Evolutionary conservation across 495 filamentous ascomycete species (phyloP).

Genomic region (Symbiotaphrina buchneri): DNA sequence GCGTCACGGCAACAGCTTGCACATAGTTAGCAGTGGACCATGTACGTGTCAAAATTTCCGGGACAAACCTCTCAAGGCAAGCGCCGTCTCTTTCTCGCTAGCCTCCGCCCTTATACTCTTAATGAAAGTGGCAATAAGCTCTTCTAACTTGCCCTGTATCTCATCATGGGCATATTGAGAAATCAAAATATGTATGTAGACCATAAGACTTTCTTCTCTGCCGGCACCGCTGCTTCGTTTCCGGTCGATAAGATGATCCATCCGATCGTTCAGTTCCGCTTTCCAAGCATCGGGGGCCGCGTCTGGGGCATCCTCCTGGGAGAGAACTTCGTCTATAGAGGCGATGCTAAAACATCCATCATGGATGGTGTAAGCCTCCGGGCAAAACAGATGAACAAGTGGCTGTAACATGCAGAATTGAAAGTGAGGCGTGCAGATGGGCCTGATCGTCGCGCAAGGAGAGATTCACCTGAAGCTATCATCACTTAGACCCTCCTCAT

Average conservation of each 20-base stretch:
- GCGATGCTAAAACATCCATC: conserved; percentile 12
- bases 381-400: too few species aligned
- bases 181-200: conserved; percentile 50
- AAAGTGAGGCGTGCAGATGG: too few species aligned
- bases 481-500: conserved; percentile 53
- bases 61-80: conserved; percentile 33
- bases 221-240: conserved; percentile 68
- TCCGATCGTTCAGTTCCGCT: conserved; percentile 41
- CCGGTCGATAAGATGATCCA: conserved; percentile 64
- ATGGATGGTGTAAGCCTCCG: too few species aligned
- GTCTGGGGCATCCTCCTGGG: conserved; percentile 8
- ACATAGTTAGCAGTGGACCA: too few species aligned
- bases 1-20: conserved; percentile 51
- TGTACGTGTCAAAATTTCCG: background rate
- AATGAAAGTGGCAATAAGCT: conserved; percentile 48
- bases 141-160: conserved; percentile 31
- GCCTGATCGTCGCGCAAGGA: too few species aligned
- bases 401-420: too few species aligned
- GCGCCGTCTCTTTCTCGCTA: conserved; percentile 47
- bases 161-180: conserved; percentile 49
- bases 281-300: conserved; percentile 35
- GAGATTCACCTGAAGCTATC: conserved; percentile 38
- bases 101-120: conserved; percentile 49
- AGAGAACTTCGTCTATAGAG: conserved; percentile 16
- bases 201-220: conserved; percentile 46